A percentile compares a stretch with the other conserved stretches of the same genome.
These are phyloP conservation scores for Garcia nutans DNA, from an alignment of 345 rosid species.

Conservation along the genomic window DNA sequence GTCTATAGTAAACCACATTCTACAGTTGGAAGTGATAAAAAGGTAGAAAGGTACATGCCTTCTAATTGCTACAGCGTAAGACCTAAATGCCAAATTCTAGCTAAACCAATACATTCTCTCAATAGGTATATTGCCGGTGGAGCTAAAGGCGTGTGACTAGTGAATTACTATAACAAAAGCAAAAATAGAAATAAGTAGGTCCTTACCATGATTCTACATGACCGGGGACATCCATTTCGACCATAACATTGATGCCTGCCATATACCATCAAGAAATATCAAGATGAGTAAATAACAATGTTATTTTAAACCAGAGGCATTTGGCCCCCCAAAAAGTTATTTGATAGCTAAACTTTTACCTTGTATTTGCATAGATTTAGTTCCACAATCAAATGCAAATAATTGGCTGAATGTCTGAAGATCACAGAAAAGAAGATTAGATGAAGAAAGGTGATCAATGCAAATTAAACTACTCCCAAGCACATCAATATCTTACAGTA, in stretches of 20 bases:
- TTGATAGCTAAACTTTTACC: constrained; percentile 16
- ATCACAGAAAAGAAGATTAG: not conserved
- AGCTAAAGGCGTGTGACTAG: no score
- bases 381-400: constrained; percentile 68
- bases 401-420: constrained; percentile 89
- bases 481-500: not conserved
- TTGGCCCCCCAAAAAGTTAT: no score
- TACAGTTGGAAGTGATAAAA: not conserved
- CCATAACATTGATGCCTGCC: constrained; percentile 91
- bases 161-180: not conserved
- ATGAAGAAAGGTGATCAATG: not conserved
- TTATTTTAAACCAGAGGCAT: not conserved
- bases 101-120: not conserved
- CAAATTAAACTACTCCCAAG: not conserved
- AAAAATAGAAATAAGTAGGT: constrained; percentile 7
- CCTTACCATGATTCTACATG: constrained; percentile 93
- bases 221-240: constrained; percentile 94
- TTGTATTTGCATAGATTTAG: constrained; percentile 62
- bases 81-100: not conserved
- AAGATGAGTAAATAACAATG: no score
- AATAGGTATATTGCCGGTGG: not conserved
- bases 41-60: not conserved
- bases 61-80: not conserved
- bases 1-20: not conserved
- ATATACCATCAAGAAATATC: constrained; percentile 13